Conservation (phyloP, 164 flowering plant species). For the Dillenia suffruticosa region DNA sequence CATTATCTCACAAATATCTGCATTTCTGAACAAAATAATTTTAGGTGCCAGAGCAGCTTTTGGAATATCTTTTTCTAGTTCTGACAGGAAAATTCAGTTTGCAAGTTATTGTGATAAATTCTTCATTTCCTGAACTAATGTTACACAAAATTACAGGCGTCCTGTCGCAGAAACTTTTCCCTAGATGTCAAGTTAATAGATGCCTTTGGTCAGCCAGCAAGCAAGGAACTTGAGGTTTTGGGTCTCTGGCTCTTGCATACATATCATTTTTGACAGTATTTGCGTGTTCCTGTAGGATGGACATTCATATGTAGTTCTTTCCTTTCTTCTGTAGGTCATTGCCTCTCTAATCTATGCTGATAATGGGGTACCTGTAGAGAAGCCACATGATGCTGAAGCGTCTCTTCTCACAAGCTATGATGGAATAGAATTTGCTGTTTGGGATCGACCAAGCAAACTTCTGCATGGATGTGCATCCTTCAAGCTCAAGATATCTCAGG, state of each 20-base stretch:
- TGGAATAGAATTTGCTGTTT: conserved; percentile 73
- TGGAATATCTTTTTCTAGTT: no score
- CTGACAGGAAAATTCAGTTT: no score
- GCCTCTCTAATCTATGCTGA: conserved; percentile 83
- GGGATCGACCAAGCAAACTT: conserved; percentile 60
- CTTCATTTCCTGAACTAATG: conserved; percentile 1
- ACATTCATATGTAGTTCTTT: conserved; percentile 7
- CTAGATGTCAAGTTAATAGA: conserved; percentile 60
- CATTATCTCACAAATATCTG: no score
- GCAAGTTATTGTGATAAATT: no score
- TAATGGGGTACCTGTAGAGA: conserved; percentile 61
- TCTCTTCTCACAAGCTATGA: conserved; percentile 73
- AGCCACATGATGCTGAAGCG: conserved; percentile 66
- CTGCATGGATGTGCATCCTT: conserved; percentile 78
- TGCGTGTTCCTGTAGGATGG: not conserved
- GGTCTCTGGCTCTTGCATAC: conserved; percentile 5
- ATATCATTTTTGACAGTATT: not conserved
- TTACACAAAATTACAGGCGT: conserved; percentile 46
- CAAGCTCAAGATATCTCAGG: conserved; percentile 90
- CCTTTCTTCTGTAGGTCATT: conserved; percentile 41
- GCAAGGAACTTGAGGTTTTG: conserved; percentile 67
- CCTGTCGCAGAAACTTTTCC: conserved; percentile 74
- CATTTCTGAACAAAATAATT: no score
- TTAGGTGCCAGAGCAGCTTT: no score
- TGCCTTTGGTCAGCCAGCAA: conserved; percentile 54